Evolutionary conservation across 306 rosid species (phyloP), one percentile per base, ranked within the genome.

Genomic region (Quercus wislizeni): DNA sequence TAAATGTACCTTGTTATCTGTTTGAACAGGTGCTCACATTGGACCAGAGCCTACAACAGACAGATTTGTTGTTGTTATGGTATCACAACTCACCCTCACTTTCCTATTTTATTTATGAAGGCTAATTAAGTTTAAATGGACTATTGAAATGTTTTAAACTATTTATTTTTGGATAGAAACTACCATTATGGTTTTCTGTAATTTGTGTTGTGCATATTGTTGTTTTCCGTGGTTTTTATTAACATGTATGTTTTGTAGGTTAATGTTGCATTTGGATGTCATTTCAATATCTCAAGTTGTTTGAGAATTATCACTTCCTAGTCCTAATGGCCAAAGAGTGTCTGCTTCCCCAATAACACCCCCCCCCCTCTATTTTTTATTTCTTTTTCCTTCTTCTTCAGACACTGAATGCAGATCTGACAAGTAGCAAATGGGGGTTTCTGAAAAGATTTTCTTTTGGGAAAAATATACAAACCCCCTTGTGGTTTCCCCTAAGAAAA

Each of bases 11-110:
- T 31, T 33, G 8, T 33, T 67, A 9, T n/a, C 35, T 72, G 49
- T 76, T 82, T 76, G 27, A 69, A 67, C 82, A 95, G 99, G 97
- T 77, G 94, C 97, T 82, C 99, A 95, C 56, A 87, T 95, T 79
- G 99, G 99, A 69, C 99, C 99, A 27, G 99, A 95, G 83, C 99
- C 99, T 54, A 95, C 99, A 63, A 95, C 99, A 9, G 98, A 95
- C 79, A 89, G 98, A 91, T 95, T 95, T 83, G 93, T 95, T 80
- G 97, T 87, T 79, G 97, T 93, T 71, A 95, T 91, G 99, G 99
- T 95, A 93, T 20, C 76, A 31, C 56, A 84, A 20, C 7, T 18
- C 27, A 41, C 43, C 14, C 55, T 15, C 56, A 6, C 69, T 69
- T 4, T 63, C 71, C 49, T 15, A 13, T 57, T 21, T 72, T 79